Conservation (phyloP, 257 asterid genomes). For the Schizonepeta tenuifolia region DNA sequence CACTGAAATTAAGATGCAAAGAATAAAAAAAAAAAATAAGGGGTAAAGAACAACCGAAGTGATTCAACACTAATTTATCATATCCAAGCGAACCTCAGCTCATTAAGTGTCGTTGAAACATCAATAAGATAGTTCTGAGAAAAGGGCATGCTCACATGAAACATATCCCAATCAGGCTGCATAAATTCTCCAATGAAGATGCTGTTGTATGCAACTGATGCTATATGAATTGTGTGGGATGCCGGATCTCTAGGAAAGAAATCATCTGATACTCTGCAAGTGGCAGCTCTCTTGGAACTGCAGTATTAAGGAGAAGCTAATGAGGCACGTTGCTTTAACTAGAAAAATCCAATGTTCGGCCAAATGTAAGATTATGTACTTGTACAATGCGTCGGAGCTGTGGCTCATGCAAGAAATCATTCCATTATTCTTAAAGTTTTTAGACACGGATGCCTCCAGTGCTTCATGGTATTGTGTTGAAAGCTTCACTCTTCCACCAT, state of each 20-base stretch:
- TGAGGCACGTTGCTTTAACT: background rate
- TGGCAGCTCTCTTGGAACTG: constrained; percentile 68
- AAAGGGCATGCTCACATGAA: constrained; percentile 60
- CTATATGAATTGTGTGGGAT: constrained; percentile 84
- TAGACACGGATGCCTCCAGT: constrained; percentile 63
- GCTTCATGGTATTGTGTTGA: constrained; percentile 75
- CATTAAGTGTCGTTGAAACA: constrained; percentile 1
- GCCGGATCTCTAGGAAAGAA: constrained; percentile 93
- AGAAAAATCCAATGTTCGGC: background rate
- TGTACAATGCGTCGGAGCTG: constrained; percentile 74
- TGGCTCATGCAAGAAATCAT: constrained; percentile 90
- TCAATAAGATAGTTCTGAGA: background rate
- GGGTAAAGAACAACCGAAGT: constrained; percentile 5
- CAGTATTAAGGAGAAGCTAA: constrained; percentile 12
- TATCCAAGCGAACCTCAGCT: constrained; percentile 1
- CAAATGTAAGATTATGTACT: constrained; percentile 41
- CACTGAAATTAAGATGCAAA: constrained; percentile 48
- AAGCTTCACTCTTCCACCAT: constrained; percentile 77
- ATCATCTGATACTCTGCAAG: constrained; percentile 75
- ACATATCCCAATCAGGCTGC: constrained; percentile 98
- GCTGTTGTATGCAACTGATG: constrained; percentile 83
- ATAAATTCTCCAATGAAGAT: constrained; percentile 79
- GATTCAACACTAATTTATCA: background rate
- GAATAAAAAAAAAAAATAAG: background rate
- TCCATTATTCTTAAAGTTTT: constrained; percentile 71